Base-by-base conservation (phyloP, 768 basidiomycete species). In the Collybia nuda region DNA sequence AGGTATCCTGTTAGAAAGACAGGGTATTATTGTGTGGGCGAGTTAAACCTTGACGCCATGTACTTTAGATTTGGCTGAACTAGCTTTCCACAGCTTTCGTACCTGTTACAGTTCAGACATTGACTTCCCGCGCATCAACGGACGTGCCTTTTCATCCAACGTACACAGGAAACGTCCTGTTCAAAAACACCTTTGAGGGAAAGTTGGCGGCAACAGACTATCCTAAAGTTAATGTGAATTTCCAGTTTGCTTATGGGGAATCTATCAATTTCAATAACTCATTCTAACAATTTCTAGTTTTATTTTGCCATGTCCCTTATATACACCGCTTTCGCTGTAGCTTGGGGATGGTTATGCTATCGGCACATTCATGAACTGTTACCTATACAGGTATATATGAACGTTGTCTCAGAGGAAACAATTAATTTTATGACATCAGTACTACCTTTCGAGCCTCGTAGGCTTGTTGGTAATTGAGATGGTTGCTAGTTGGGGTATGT, bases 1-100 rank as follows among this genome's bases (percentile, higher is more conserved):
- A 84, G 85, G 43, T 98, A 98, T 66, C 67, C 76, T 19, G 91
- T 98, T 19, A 73, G 74, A 22, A 88, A 88, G 66, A 94, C 92
- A 1, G 97, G 96, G 1, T 98, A 97, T 65, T 98, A 97, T 66
- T 98, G 96, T 66, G 86, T 96, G 55, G 94, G 95, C 87, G 65
- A 69, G 90, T 71, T 2, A 28, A 44, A 24, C 32, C 14, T 9
- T 32, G 32, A 11, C 12, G 32, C 32, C 12, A 32, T 11, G 24
- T 26, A 3, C 3, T 11, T 11, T 32, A 11, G 14, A 5, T 9
- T 11, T 14, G 32, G 32, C 12, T 32, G 12, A 32, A 32, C 7
- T 32, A 11, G 14, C 7, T 11, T 32, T 15, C 17, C 28, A 9
- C 36, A 93, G 94, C 91, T 24, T 80, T 92, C 43, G 81, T 99